Base-by-base conservation (phyloP, 2,329 filamentous ascomycete genomes). In the Pseudomassariella vexata region DNA sequence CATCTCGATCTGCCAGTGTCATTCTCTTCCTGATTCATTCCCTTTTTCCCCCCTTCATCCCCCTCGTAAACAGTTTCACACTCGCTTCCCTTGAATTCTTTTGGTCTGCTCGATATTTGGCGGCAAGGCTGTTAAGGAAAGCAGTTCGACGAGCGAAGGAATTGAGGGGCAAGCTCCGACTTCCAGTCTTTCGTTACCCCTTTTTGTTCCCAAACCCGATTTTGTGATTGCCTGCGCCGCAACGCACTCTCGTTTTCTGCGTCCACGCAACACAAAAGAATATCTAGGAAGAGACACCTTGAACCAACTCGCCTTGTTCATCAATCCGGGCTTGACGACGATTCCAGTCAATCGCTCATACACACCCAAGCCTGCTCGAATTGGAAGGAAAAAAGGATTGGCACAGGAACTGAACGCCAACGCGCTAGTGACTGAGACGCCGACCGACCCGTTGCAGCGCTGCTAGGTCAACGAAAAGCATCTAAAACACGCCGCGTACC, bases 331-430 rank as follows among this genome's bases (percentile, higher is more conserved):
- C n/a, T n/a, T n/a, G n/a, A n/a, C n/a, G n/a, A n/a, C n/a, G n/a
- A n/a, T n/a, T 25, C 30, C 17, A 33, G 30, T 33, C 30, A 26
- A 33, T 33, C 30, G 24, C 22, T 33, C 9, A 26, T 26, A n/a
- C n/a, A n/a, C n/a, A n/a, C n/a, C n/a, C n/a, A n/a, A n/a, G n/a
- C n/a, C n/a, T n/a, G n/a, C n/a, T n/a, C n/a, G n/a, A n/a, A n/a
- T n/a, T n/a, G n/a, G n/a, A n/a, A n/a, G n/a, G n/a, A n/a, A n/a
- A n/a, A n/a, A n/a, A n/a, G n/a, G n/a, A n/a, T n/a, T n/a, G n/a
- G n/a, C n/a, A n/a, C n/a, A n/a, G n/a, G n/a, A n/a, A n/a, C n/a
- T n/a, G n/a, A n/a, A n/a, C n/a, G n/a, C n/a, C n/a, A n/a, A n/a
- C n/a, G n/a, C n/a, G n/a, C n/a, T n/a, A n/a, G n/a, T 18, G 27